Evolutionary conservation across 2,329 filamentous ascomycete species (phyloP), one percentile per base, ranked within the genome.

Genomic region (Pseudogymnoascus sp.): DNA sequence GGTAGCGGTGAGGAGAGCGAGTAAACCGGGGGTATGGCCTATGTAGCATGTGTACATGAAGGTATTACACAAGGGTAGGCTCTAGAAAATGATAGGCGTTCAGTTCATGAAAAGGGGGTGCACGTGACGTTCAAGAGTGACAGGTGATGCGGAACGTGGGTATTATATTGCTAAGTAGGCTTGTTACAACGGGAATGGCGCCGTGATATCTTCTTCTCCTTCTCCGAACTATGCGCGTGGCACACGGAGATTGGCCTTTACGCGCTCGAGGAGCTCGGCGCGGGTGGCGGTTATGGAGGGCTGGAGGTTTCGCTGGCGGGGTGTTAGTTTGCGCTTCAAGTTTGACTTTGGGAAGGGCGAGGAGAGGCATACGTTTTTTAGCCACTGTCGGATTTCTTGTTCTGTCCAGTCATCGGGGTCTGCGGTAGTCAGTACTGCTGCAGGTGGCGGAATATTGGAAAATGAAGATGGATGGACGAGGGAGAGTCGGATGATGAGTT

Each of bases 371-470:
- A 96, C 93, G 69, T 83, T 84, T 52, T 85, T 85, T 60, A 97
- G 79, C 92, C 93, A 97, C 70, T 87, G 80, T 65, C 85, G 82
- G 75, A 96, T 80, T 71, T 97, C 91, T 58, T 91, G 88, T 63
- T 82, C 80, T 0, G 90, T 91, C 93, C 93, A 97, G 8, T 75
- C 78, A 43, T 83, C 80, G 2, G 87, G 86, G 66, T 88, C 86
- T 87, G 63, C 60, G 5, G 14, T 3, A 4, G 18, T 43, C 61
- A 49, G 55, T 40, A 33, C 28, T 28, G 18, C 61, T 21, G 52
- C 60, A 31, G 37, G 25, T 28, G 28, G 31, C n/a, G 45, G 31
- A 64, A 64, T 28, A 40, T 41, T n/a, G 40, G 8, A 5, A 31
- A 37, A 21, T 52, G 49, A 41, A 49, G 14, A 59, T 52, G 58